A percentile compares a stretch with the other conserved stretches of the same genome.
These are phyloP conservation scores for Lasiodiplodia sp. DNA, from an alignment of 2,329 filamentous ascomycete genomes.

Conservation along the genomic window DNA sequence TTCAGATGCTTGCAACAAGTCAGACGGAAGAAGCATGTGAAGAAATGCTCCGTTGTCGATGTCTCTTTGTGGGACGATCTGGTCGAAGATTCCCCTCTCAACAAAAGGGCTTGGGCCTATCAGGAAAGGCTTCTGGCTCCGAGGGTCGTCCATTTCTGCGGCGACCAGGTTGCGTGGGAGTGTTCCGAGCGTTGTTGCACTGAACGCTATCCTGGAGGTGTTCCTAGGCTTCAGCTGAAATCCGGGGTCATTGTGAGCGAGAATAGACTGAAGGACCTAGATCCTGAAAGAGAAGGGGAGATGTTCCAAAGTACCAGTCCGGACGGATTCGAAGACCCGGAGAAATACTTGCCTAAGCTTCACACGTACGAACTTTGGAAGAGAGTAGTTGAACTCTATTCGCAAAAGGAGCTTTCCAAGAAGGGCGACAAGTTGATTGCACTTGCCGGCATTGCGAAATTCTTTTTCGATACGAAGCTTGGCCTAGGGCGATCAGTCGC, in stretches of 20 bases:
- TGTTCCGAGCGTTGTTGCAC: slow-evolving; percentile 32
- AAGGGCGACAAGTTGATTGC: slow-evolving; percentile 35
- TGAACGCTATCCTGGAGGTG: slow-evolving; percentile 31
- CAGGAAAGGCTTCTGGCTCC: slow-evolving; percentile 38
- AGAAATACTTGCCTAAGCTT: slow-evolving; percentile 18
- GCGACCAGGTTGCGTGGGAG: slow-evolving; percentile 37
- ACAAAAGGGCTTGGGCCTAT: slow-evolving; percentile 37
- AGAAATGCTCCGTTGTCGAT: slow-evolving; percentile 32
- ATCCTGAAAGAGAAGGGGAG: background rate
- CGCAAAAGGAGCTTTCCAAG: slow-evolving; percentile 29
- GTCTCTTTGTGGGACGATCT: slow-evolving; percentile 32
- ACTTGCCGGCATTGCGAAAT: slow-evolving; percentile 34
- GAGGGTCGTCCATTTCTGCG: slow-evolving; percentile 37
- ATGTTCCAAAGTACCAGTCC: slow-evolving; percentile 24
- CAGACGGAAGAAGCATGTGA: background rate
- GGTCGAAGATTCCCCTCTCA: slow-evolving; percentile 34
- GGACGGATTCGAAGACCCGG: slow-evolving; percentile 19
- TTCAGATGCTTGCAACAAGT: background rate
- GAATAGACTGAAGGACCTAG: slow-evolving; percentile 30
- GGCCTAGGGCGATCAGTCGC: background rate
- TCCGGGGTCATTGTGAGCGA: slow-evolving; percentile 15
- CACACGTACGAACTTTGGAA: slow-evolving; percentile 34
- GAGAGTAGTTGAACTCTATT: slow-evolving; percentile 35
- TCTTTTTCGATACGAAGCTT: slow-evolving; percentile 30
- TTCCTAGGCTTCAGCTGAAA: slow-evolving; percentile 10